A percentile compares a stretch with the other conserved stretches of the same genome.
phyloP scores from a whole-genome alignment of 768 basidiomycete genomes.

The Tricholoma bakamatsutake region DNA sequence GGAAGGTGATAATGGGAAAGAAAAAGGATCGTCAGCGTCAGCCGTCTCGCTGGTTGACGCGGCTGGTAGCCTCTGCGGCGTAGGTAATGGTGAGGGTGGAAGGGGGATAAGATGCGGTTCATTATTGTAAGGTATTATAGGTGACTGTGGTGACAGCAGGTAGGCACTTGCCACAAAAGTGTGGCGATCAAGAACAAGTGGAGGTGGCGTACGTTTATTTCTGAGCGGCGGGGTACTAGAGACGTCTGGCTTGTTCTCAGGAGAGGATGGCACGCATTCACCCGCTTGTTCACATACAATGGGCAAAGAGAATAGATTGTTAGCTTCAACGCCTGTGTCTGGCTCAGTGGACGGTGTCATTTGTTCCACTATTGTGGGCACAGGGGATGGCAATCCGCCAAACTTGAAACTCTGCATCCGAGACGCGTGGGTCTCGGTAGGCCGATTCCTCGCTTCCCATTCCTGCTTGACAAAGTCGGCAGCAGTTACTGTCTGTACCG shows the following conservation, averaged over 20 bases:
- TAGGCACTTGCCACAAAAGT: not conserved
- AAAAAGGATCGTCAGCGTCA: constrained; percentile 1
- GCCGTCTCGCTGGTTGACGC: not conserved
- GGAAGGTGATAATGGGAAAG: constrained; percentile 14
- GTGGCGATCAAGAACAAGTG: not conserved
- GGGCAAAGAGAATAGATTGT: constrained; percentile 9
- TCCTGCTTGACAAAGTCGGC: constrained; percentile 48
- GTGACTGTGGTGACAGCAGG: not conserved
- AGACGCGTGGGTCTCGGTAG: constrained; percentile 9
- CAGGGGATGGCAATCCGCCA: constrained; percentile 18
- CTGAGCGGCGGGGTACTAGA: not conserved
- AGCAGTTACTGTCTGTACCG: constrained; percentile 27
- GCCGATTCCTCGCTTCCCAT: constrained; percentile 42
- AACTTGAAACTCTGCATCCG: constrained; percentile 32
- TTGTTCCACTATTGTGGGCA: not conserved
- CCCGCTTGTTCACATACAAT: not conserved
- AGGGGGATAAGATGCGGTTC: constrained; percentile 12
- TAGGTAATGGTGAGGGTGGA: constrained; percentile 10
- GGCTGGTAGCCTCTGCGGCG: not conserved
- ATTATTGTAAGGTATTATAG: constrained; percentile 5
- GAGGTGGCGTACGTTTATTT: not conserved
- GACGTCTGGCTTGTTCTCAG: not conserved
- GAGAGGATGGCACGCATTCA: not conserved
- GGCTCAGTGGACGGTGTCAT: not conserved
- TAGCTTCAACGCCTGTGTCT: constrained; percentile 5